Percentiles rank a stretch among this genome's conserved stretches.
These are phyloP conservation scores for Rhynchosporium secalis DNA, from an alignment of 2,329 filamentous ascomycete genomes.

Conservation along the genomic window DNA sequence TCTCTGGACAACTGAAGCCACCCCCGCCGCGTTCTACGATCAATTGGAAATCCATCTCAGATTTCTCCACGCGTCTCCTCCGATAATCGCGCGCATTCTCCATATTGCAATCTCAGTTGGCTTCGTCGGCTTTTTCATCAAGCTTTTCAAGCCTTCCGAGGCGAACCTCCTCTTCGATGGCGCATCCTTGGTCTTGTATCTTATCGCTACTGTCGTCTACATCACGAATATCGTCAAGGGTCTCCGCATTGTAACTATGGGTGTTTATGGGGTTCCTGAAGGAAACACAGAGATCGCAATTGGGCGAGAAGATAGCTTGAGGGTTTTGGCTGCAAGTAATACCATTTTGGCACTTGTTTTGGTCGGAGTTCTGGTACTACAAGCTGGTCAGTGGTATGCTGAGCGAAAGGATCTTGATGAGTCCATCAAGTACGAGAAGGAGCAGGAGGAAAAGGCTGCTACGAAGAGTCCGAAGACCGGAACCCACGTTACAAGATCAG, in stretches of 20 bases:
- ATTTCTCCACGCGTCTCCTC: conserved; percentile 88
- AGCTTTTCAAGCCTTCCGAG: conserved; percentile 92
- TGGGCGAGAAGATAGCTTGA: conserved; percentile 82
- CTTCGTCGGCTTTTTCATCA: conserved; percentile 84
- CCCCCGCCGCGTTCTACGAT: conserved; percentile 70
- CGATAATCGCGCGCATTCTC: conserved; percentile 88
- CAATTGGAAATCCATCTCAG: conserved; percentile 87
- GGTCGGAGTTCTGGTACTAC: conserved; percentile 86
- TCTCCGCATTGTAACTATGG: conserved; percentile 76
- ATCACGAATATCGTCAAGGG: conserved; percentile 97
- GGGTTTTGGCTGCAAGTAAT: conserved; percentile 90
- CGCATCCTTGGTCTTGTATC: conserved; percentile 69
- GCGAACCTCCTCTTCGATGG: conserved; percentile 94
- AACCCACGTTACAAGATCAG: conserved; percentile 34
- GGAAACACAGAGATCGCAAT: conserved; percentile 62
- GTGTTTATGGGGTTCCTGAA: conserved; percentile 49
- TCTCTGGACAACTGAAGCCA: conserved; percentile 70
- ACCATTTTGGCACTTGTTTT: conserved; percentile 92
- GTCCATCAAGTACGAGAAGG: conserved; percentile 62
- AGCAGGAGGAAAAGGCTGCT: conserved; percentile 49
- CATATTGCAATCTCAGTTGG: conserved; percentile 90
- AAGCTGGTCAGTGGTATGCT: conserved; percentile 98
- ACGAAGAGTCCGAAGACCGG: conserved; percentile 41
- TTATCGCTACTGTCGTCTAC: conserved; percentile 89
- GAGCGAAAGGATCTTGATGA: conserved; percentile 90